phyloP scores from a whole-genome alignment of 164 flowering plant genomes.

The Amborella trichopoda region DNA sequence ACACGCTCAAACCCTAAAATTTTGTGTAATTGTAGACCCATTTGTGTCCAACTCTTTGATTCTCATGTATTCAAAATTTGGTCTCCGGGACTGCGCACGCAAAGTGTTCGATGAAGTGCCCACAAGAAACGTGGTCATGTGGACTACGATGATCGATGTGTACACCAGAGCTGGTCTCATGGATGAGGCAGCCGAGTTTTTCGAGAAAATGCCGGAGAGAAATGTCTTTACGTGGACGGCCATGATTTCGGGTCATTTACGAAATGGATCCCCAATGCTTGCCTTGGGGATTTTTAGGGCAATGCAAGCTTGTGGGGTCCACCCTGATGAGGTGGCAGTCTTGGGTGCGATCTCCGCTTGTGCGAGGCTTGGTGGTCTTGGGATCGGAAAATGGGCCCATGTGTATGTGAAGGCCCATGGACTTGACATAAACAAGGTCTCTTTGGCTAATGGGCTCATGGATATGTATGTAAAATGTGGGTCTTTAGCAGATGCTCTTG shows the following conservation, averaged over 20 bases:
- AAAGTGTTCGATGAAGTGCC: constrained; percentile 8
- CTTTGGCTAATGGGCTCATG: constrained; percentile 47
- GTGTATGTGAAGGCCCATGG: constrained; percentile 8
- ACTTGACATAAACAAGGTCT: constrained; percentile 5
- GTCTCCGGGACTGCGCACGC: constrained; percentile 11
- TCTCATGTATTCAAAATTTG: constrained; percentile 20
- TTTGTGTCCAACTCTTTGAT: constrained; percentile 20
- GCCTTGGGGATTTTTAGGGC: constrained; percentile 21
- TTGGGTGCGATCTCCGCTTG: constrained; percentile 31
- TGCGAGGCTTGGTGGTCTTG: constrained; percentile 21
- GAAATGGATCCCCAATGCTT: constrained; percentile 15
- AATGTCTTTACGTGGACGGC: constrained; percentile 33
- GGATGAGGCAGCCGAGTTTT: constrained; percentile 15
- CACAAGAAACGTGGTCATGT: constrained; percentile 11
- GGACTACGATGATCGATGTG: constrained; percentile 26
- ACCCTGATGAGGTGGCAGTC: constrained; percentile 19
- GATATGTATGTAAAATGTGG: constrained; percentile 75
- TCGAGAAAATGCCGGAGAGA: constrained; percentile 17
- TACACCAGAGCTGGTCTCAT: constrained; percentile 16
- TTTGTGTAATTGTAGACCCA: constrained; percentile 12
- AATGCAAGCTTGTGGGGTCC: constrained; percentile 14
- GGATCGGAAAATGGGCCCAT: constrained; percentile 27
- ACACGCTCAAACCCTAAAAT: constrained; percentile 18
- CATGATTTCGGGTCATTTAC: constrained; percentile 26
- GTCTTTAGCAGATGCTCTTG: constrained; percentile 11